phyloP scores from a whole-genome alignment of 2,329 filamentous ascomycete species.

The Beauveria bassiana region DNA sequence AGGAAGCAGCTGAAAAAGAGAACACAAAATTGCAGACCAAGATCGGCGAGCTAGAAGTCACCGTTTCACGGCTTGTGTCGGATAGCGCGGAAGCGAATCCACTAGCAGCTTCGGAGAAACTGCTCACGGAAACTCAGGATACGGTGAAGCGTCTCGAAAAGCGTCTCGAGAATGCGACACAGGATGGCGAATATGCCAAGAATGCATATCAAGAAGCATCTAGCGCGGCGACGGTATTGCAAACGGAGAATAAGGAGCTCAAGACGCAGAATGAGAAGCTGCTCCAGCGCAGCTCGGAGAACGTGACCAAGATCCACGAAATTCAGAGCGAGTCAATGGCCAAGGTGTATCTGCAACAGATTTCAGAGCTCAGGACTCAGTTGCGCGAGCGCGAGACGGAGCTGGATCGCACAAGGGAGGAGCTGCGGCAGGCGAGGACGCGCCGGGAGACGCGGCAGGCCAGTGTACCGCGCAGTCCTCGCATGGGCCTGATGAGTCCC shows the following conservation, averaged over 20 bases:
- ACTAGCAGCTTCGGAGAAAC: constrained; percentile 21
- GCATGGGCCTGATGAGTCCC: constrained; percentile 46
- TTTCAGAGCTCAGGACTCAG: constrained; percentile 33
- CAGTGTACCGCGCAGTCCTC: constrained; percentile 52
- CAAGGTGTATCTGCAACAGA: constrained; percentile 28
- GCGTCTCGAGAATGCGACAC: constrained; percentile 32
- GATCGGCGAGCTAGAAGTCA: constrained; percentile 29
- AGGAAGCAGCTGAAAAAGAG: constrained; percentile 23
- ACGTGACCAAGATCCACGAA: constrained; percentile 38
- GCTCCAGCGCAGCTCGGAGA: constrained; percentile 34
- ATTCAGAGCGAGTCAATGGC: constrained; percentile 33
- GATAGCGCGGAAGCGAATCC: constrained; percentile 19
- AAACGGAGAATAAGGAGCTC: constrained; percentile 39
- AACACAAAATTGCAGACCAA: constrained; percentile 30
- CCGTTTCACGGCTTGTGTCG: constrained; percentile 22
- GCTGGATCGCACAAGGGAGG: constrained; percentile 39
- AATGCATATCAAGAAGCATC: constrained; percentile 53
- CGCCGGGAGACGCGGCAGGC: constrained; percentile 48
- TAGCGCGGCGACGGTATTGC: constrained; percentile 36
- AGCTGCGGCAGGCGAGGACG: constrained; percentile 39
- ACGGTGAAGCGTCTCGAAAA: constrained; percentile 34
- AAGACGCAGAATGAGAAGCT: constrained; percentile 33
- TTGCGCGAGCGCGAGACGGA: constrained; percentile 45
- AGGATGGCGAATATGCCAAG: constrained; percentile 49
- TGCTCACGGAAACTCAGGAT: constrained; percentile 29